Percentiles rank a stretch among this genome's conserved stretches.
These are phyloP conservation scores for Megacollybia platyphylla DNA, from an alignment of 1,284 basidiomycete genomes.

Conservation along the genomic window DNA sequence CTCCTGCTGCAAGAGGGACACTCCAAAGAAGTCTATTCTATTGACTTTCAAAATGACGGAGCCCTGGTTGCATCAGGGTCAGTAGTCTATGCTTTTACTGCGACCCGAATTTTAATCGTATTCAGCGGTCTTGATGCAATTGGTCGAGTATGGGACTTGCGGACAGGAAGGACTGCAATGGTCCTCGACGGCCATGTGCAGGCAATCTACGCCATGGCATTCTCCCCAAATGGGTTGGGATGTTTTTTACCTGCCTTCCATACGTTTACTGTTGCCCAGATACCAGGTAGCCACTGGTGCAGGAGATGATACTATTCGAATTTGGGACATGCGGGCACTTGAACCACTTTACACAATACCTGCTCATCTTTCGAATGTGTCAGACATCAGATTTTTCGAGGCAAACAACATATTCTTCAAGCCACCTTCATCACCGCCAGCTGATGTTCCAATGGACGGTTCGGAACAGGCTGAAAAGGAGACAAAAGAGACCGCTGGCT, in stretches of 20 bases:
- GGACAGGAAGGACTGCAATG: constrained; percentile 95
- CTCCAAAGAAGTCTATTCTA: constrained; percentile 90
- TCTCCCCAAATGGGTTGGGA: constrained; percentile 86
- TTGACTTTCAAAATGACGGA: constrained; percentile 95
- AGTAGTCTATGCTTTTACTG: constrained; percentile 11
- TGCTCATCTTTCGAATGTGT: constrained; percentile 88
- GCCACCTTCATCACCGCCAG: constrained; percentile 16
- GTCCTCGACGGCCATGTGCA: constrained; percentile 96
- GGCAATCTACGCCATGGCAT: constrained; percentile 84
- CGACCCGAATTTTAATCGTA: constrained; percentile 6
- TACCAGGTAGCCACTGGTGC: constrained; percentile 96
- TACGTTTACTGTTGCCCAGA: constrained; percentile 26
- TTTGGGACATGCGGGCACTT: constrained; percentile 95
- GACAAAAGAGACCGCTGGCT: constrained; percentile 1
- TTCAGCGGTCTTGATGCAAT: constrained; percentile 89
- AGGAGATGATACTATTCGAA: constrained; percentile 93
- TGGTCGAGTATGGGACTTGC: constrained; percentile 92
- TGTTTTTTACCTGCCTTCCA: constrained; percentile 13
- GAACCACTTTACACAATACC: constrained; percentile 94
- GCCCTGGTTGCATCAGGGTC: constrained; percentile 88
- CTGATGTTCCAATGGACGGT: constrained; percentile 6
- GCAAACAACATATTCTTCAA: constrained; percentile 29
- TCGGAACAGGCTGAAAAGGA: constrained; percentile 5
- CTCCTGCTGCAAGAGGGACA: constrained; percentile 93
- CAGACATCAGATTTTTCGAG: constrained; percentile 91